Percentiles rank a stretch among this genome's conserved stretches.
phyloP scores from a whole-genome alignment of 179 eudicot genomes.

The Heliamphora pulchella region DNA sequence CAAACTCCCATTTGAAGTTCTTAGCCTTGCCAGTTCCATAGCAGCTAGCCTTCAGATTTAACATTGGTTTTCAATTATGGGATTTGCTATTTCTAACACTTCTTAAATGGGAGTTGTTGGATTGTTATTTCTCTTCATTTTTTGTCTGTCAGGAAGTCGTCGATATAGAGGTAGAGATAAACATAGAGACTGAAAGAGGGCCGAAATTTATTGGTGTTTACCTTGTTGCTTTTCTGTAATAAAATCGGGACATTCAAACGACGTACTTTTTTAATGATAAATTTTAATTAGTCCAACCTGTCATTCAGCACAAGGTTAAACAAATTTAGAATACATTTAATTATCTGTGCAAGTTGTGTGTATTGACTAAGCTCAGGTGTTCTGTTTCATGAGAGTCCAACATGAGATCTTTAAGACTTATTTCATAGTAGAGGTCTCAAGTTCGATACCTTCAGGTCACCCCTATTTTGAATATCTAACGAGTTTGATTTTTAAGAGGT shows the following conservation, averaged over 20 bases:
- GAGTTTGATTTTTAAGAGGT: too few species aligned
- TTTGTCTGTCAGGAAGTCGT: background rate
- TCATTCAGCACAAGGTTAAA: too few species aligned
- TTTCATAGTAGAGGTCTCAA: too few species aligned
- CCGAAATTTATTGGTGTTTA: background rate
- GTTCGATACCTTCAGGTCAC: too few species aligned
- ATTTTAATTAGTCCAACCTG: too few species aligned
- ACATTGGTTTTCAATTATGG: background rate
- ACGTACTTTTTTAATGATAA: too few species aligned
- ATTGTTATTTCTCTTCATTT: background rate
- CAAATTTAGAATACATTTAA: too few species aligned
- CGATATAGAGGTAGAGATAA: background rate
- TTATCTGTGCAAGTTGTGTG: too few species aligned
- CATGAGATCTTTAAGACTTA: too few species aligned
- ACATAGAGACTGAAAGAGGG: background rate
- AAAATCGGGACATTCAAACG: background rate
- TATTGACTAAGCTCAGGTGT: too few species aligned
- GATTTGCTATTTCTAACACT: background rate
- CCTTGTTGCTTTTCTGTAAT: background rate
- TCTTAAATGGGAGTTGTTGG: background rate
- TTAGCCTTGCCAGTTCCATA: constrained; percentile 76
- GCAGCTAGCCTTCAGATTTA: constrained; percentile 79
- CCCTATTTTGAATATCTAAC: too few species aligned
- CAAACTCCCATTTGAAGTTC: constrained; percentile 77
- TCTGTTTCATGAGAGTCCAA: too few species aligned